Evolutionary conservation across 2,329 filamentous ascomycete genomes (phyloP), one percentile per base, ranked within the genome.

Genomic region (Cryphonectria naterciae): DNA sequence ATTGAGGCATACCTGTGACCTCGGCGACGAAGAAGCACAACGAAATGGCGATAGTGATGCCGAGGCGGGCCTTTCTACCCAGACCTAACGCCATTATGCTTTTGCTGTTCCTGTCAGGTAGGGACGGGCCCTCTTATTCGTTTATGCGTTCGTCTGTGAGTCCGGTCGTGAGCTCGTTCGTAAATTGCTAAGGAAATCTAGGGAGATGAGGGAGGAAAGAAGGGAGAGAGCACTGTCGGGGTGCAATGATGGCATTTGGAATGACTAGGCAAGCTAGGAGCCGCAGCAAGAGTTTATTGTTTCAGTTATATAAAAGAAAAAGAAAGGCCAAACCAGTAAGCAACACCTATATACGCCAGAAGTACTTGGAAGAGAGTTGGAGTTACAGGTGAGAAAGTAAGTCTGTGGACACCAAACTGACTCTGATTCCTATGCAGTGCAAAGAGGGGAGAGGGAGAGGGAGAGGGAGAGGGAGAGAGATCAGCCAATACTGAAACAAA

Each of bases 11-110:
- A 87, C 86, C 82, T 39, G 79, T 77, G 7, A 89, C 80, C 74
- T 89, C 87, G 11, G 83, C 82, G 22, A 86, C 69, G 70, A 88
- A 88, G 73, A 88, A 88, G 0, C 77, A 76, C 54, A 84, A 82
- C 0, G 85, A 86, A 56, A 88, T 85, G 70, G 72, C 78, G 64
- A 88, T 87, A 0, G 84, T 84, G 6, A 79, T 78, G 54, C 81
- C 79, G 5, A 89, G 78, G 71, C 83, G 85, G 68, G 84, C 81
- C 76, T 84, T 87, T 17, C 79, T 79, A 10, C 79, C 77, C 10
- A 84, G 74, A 35, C 74, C 79, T 68, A 80, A 74, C 4, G 71
- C 77, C 83, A 85, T 84, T 52, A 46, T 76, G 62, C 25, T 28
- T 49, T 1, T 46, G 35, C 22, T 22, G 41, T n/a, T 46, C n/a